These are phyloP conservation scores for Fusarium compactum DNA, from an alignment of 2,329 filamentous ascomycete genomes.

Conservation along the genomic window DNA sequence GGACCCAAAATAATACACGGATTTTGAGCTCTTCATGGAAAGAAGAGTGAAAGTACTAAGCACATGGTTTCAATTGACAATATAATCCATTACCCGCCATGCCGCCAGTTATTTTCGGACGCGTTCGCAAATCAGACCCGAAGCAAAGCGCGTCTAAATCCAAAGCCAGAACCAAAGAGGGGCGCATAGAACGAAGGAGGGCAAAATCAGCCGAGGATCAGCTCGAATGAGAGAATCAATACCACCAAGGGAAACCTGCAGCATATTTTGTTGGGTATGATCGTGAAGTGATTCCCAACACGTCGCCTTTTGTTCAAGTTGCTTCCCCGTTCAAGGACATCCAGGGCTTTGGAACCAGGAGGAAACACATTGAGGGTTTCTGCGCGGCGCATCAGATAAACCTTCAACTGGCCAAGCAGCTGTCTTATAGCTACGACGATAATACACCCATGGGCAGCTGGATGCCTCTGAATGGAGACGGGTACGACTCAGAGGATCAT, in stretches of 20 bases:
- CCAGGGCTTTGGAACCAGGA: background rate
- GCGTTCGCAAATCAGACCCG: background rate
- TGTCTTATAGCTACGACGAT: background rate
- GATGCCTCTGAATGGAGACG: background rate
- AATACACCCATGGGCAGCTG: background rate
- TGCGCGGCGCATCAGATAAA: background rate
- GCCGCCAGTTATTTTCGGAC: conserved; percentile 3
- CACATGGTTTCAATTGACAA: background rate
- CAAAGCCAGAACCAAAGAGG: background rate
- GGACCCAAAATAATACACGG: background rate
- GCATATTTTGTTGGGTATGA: background rate
- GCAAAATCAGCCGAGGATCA: background rate
- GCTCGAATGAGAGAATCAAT: background rate
- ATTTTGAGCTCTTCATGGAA: background rate
- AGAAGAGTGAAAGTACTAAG: background rate
- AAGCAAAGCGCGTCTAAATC: background rate
- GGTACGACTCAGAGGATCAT: background rate
- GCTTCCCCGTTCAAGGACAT: conserved; percentile 4
- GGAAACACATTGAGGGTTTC: conserved; percentile 4
- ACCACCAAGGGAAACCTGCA: conserved; percentile 6
- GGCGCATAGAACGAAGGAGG: background rate
- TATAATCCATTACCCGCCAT: background rate
- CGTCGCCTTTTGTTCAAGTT: background rate
- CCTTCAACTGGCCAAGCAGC: conserved; percentile 1
- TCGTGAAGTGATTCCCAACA: background rate